Evolutionary conservation across 139 green algal genomes (phyloP).

Genomic region (Coelastrella sp.): DNA sequence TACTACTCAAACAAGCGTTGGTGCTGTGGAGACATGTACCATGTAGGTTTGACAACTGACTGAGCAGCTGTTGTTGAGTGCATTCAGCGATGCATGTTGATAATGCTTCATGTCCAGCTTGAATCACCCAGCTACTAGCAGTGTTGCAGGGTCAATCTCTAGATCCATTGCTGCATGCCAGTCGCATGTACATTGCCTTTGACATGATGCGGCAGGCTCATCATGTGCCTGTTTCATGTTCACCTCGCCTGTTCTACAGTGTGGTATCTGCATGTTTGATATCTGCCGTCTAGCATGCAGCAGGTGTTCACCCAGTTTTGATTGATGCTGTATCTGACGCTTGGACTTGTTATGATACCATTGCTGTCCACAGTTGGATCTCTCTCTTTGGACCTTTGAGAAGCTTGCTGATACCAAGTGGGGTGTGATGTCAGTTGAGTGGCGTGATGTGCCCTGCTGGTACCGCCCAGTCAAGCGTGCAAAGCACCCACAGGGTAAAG

Average conservation of each 20-base stretch:
- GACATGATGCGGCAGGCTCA: neutral
- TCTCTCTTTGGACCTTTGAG: slow-evolving; percentile 47
- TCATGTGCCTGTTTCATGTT: too few species aligned
- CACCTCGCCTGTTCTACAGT: too few species aligned
- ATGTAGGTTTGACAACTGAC: slow-evolving; percentile 8
- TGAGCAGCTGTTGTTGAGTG: neutral
- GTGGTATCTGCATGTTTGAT: neutral
- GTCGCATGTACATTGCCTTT: neutral
- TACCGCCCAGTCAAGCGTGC: slow-evolving; percentile 47
- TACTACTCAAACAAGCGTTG: slow-evolving; percentile 54
- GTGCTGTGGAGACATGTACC: slow-evolving; percentile 60
- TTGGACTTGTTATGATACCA: neutral
- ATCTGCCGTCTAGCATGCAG: neutral
- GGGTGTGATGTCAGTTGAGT: slow-evolving; percentile 55
- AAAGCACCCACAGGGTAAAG: slow-evolving; percentile 9
- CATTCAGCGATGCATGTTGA: too few species aligned
- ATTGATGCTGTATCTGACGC: too few species aligned
- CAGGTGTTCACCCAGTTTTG: too few species aligned
- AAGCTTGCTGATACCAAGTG: slow-evolving; percentile 60
- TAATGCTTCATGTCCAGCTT: too few species aligned
- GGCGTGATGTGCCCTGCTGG: slow-evolving; percentile 48
- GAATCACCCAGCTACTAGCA: too few species aligned
- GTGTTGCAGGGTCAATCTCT: neutral
- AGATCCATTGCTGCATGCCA: neutral
- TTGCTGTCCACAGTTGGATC: neutral